A percentile compares a stretch with the other conserved stretches of the same genome.
Evolutionary conservation across 495 filamentous ascomycete species (phyloP).

Genomic region (Lindgomyces ingoldianus): DNA sequence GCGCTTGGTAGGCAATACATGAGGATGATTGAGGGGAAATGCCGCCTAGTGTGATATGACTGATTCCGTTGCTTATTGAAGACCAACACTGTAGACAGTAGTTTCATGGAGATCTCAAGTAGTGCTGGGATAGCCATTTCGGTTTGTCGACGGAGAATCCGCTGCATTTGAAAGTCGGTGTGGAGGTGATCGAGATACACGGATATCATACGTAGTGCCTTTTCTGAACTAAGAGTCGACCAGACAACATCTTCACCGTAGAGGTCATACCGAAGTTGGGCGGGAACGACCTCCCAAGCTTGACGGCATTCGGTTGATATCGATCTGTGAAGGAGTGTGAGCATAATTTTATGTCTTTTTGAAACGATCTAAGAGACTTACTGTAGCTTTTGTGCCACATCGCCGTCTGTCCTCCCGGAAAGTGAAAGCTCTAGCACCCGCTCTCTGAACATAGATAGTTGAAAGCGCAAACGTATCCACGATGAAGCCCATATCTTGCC

Average conservation of each 20-base stretch:
- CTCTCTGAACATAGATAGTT: conserved; percentile 13
- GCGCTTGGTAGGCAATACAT: conserved; percentile 33
- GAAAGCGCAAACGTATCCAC: conserved; percentile 21
- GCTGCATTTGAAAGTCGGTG: conserved; percentile 30
- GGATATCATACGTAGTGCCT: conserved; percentile 25
- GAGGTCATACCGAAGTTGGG: conserved; percentile 30
- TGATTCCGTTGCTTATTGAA: conserved; percentile 34
- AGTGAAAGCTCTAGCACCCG: conserved; percentile 26
- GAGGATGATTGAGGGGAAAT: conserved; percentile 28
- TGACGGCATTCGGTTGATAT: conserved; percentile 11
- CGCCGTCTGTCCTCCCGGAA: conserved; percentile 13
- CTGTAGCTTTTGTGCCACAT: conserved; percentile 20
- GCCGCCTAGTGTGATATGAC: conserved; percentile 19
- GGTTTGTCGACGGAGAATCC: conserved; percentile 24
- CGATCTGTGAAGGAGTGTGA: background rate
- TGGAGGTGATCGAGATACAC: conserved; percentile 32
- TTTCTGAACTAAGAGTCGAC: conserved; percentile 4
- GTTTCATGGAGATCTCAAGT: conserved; percentile 31
- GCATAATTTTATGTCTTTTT: background rate
- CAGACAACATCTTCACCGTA: conserved; percentile 26
- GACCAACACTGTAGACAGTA: conserved; percentile 25
- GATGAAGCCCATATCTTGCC: conserved; percentile 22
- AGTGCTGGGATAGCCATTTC: conserved; percentile 22
- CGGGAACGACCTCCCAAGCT: conserved; percentile 24
- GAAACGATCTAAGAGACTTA: background rate